Evolutionary conservation across 1,284 basidiomycete species (phyloP).

Genomic region (Ceratorhiza oryzae-sativae): DNA sequence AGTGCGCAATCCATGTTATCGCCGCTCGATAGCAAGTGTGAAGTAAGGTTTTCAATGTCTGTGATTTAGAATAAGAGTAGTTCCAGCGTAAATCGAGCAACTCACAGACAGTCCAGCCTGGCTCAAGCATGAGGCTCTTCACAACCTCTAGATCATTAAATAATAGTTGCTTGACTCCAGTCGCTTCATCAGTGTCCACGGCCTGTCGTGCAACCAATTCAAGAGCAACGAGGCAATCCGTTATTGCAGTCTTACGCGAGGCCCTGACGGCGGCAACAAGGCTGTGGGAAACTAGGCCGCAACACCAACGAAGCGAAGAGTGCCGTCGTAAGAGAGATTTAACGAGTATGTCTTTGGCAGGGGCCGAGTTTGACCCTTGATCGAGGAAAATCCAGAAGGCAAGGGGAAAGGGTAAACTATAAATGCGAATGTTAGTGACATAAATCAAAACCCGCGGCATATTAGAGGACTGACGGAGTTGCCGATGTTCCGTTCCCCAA

Average conservation of each 20-base stretch:
- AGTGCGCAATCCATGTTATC: constrained; percentile 14
- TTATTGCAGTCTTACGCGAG: background rate
- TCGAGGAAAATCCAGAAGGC: constrained; percentile 12
- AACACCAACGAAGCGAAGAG: background rate
- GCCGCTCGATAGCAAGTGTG: background rate
- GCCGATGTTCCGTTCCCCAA: background rate
- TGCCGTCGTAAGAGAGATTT: background rate
- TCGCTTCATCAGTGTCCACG: background rate
- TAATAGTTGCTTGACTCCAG: constrained; percentile 3
- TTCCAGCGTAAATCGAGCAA: background rate
- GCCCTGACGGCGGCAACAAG: background rate
- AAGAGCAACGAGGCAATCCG: background rate
- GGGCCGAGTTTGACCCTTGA: background rate
- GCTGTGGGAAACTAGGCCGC: constrained; percentile 20
- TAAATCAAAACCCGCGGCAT: background rate
- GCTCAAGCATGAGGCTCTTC: constrained; percentile 1
- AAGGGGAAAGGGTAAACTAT: constrained; percentile 5
- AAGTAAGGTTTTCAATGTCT: background rate
- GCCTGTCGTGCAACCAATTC: background rate
- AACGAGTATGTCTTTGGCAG: background rate
- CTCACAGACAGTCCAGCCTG: background rate
- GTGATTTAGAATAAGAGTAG: background rate
- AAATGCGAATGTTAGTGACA: background rate
- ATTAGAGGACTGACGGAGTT: background rate
- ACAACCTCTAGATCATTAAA: background rate